phyloP scores from a whole-genome alignment of 208 protist species.

The Crithidia acanthocephali region DNA sequence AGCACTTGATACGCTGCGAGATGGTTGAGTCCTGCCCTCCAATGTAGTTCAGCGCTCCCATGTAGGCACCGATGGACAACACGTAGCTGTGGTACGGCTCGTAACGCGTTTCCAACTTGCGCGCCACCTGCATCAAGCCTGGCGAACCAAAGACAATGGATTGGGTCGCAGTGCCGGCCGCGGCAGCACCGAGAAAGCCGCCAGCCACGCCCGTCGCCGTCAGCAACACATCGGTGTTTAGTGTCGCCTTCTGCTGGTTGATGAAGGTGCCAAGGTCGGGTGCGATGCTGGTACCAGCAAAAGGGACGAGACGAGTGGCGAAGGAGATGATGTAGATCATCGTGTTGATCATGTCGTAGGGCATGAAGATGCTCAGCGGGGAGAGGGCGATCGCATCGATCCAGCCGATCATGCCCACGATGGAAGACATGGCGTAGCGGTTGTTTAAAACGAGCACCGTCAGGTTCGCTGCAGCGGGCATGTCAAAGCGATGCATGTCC shows the following conservation, averaged over 20 bases:
- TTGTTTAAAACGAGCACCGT: slow-evolving; percentile 67
- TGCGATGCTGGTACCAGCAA: slow-evolving; percentile 30
- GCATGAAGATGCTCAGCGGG: slow-evolving; percentile 72
- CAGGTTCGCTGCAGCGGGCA: slow-evolving; percentile 31
- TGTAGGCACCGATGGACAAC: slow-evolving; percentile 47
- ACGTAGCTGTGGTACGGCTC: slow-evolving; percentile 62
- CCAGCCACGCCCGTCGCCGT: slow-evolving; percentile 54
- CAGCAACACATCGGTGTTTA: slow-evolving; percentile 39
- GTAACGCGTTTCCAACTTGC: slow-evolving; percentile 29
- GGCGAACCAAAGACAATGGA: slow-evolving; percentile 63
- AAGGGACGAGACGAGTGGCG: slow-evolving; percentile 47
- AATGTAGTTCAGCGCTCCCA: slow-evolving; percentile 55
- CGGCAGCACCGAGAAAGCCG: slow-evolving; percentile 54
- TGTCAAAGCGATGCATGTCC: slow-evolving; percentile 50
- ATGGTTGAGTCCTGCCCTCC: slow-evolving; percentile 61
- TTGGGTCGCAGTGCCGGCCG: slow-evolving; percentile 35
- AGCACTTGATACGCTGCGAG: slow-evolving; percentile 52
- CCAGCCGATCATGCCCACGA: slow-evolving; percentile 60
- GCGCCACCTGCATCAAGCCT: slow-evolving; percentile 53
- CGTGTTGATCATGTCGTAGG: slow-evolving; percentile 46
- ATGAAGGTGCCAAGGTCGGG: slow-evolving; percentile 38
- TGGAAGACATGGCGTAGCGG: slow-evolving; percentile 48
- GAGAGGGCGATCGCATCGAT: slow-evolving; percentile 66
- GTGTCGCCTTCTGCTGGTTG: slow-evolving; percentile 3
- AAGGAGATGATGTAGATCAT: slow-evolving; percentile 67